Conservation (phyloP, 139 green algal species). For the Auxenochlorella pyrenoidosa region DNA sequence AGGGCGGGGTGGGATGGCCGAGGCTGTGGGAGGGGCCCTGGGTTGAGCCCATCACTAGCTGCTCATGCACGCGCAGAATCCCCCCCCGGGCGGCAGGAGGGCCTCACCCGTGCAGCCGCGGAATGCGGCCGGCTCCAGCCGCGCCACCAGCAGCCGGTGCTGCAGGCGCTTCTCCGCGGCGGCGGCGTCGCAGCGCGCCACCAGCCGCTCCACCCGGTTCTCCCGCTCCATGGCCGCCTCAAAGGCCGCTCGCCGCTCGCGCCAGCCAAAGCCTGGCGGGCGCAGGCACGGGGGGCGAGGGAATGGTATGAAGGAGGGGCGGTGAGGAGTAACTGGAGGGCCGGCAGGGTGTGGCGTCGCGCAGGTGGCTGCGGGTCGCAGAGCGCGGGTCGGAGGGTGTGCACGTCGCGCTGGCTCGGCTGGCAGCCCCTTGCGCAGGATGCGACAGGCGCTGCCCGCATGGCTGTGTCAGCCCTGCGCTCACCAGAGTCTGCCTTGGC, state of each 20-base stretch:
- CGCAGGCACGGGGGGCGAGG: neutral
- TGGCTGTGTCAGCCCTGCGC: neutral
- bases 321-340: neutral
- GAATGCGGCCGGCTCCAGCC: slow-evolving; percentile 20
- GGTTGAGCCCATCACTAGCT: neutral
- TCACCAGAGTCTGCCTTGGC: neutral
- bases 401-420: neutral
- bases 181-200: neutral
- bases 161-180: slow-evolving; percentile 19
- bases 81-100: neutral
- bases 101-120: slow-evolving; percentile 1
- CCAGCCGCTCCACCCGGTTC: slow-evolving; percentile 31
- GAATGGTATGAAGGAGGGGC: too few species aligned
- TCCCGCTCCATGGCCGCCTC: slow-evolving; percentile 11
- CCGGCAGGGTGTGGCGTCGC: neutral
- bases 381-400: too few species aligned
- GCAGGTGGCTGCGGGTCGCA: neutral
- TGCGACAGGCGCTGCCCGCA: too few species aligned
- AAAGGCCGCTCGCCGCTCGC: neutral
- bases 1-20: too few species aligned
- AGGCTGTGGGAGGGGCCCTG: too few species aligned
- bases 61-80: neutral
- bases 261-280: slow-evolving; percentile 36
- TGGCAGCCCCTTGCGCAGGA: too few species aligned
- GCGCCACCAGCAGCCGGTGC: slow-evolving; percentile 30